Evolutionary conservation across 352 stramenopile genomes (phyloP).

Genomic region (Phytophthora constricta): DNA sequence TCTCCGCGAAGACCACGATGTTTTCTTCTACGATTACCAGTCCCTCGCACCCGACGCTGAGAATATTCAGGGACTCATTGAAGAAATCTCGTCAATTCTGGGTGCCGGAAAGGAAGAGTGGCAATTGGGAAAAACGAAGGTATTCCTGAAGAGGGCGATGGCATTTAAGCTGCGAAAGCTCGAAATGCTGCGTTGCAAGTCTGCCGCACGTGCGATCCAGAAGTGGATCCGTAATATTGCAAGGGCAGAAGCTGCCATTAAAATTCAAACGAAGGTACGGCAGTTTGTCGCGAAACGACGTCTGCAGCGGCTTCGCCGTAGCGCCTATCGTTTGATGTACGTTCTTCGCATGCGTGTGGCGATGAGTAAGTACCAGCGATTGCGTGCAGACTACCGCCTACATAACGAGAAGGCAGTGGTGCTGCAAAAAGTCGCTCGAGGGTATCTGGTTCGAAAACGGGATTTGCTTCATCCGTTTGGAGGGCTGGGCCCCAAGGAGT

Average conservation of each 20-base stretch:
- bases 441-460: constrained; percentile 74
- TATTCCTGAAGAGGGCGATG: constrained; percentile 85
- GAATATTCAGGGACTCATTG: constrained; percentile 83
- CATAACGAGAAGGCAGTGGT: constrained; percentile 61
- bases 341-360: constrained; percentile 70
- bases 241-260: constrained; percentile 55
- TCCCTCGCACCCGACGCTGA: constrained; percentile 84
- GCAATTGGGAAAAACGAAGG: constrained; percentile 89
- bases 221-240: constrained; percentile 85
- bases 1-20: constrained; percentile 88
- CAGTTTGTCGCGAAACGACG: constrained; percentile 70
- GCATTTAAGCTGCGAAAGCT: constrained; percentile 86
- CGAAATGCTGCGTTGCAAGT: constrained; percentile 82
- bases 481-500: constrained; percentile 76
- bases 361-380: constrained; percentile 59
- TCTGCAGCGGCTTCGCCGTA: constrained; percentile 55
- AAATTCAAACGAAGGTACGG: constrained; percentile 76
- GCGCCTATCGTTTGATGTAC: constrained; percentile 69
- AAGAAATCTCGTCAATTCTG: constrained; percentile 86
- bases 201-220: constrained; percentile 81
- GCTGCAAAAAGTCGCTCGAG: constrained; percentile 79
- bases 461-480: constrained; percentile 83
- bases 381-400: constrained; percentile 60
- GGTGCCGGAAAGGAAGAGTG: constrained; percentile 89
- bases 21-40: constrained; percentile 93